phyloP scores from a whole-genome alignment of 2,329 filamentous ascomycete species.

The Penicillium sp. region DNA sequence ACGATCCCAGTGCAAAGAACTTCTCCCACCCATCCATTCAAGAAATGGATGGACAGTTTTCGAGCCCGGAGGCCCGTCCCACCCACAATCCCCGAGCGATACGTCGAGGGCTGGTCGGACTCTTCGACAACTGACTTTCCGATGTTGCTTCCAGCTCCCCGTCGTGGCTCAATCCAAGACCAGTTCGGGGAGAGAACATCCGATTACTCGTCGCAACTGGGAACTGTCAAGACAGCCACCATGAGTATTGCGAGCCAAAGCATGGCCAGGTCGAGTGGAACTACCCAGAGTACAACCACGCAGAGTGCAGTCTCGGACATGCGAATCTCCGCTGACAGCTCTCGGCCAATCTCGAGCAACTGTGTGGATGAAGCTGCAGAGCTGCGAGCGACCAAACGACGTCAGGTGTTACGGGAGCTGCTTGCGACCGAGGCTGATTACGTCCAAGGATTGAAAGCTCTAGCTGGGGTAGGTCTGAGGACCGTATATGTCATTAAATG shows the following conservation, averaged over 20 bases:
- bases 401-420: slow-evolving; percentile 79
- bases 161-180: slow-evolving; percentile 23
- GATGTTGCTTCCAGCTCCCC: slow-evolving; percentile 15
- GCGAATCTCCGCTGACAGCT: slow-evolving; percentile 61
- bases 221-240: slow-evolving; percentile 77
- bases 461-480: slow-evolving; percentile 68
- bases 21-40: slow-evolving; percentile 29
- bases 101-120: slow-evolving; percentile 40
- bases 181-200: slow-evolving; percentile 62
- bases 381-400: slow-evolving; percentile 70
- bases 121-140: slow-evolving; percentile 17
- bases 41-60: slow-evolving; percentile 41
- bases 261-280: slow-evolving; percentile 59
- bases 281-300: slow-evolving; percentile 59
- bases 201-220: slow-evolving; percentile 76
- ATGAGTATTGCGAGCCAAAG: slow-evolving; percentile 73
- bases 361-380: slow-evolving; percentile 67
- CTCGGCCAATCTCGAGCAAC: slow-evolving; percentile 43
- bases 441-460: slow-evolving; percentile 78
- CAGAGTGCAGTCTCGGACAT: slow-evolving; percentile 60
- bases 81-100: slow-evolving; percentile 20
- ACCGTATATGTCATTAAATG: background rate
- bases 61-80: slow-evolving; percentile 26
- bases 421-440: slow-evolving; percentile 85
- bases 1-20: slow-evolving; percentile 6